Conservation (phyloP, 2,329 filamentous ascomycete genomes). For the Trichoderma polysporum region DNA sequence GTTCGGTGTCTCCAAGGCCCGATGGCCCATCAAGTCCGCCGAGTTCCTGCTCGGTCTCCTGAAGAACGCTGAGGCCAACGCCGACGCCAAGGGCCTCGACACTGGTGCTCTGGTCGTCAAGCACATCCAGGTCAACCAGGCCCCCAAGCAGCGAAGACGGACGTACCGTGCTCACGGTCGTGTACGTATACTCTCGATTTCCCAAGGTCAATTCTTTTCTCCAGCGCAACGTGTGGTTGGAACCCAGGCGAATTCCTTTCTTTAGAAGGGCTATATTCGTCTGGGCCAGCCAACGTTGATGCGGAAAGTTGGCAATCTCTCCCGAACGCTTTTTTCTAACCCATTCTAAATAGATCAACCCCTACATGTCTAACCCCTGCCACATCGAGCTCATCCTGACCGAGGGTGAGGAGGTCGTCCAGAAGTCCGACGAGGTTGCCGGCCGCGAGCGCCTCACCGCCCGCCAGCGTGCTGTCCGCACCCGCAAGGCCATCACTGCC, state of each 20-base stretch:
- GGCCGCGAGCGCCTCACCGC: slow-evolving; percentile 74
- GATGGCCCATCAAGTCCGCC: slow-evolving; percentile 99
- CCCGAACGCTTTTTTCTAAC: slow-evolving; percentile 29
- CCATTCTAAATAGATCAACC: slow-evolving; percentile 78
- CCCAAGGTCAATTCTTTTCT: neutral
- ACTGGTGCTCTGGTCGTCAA: slow-evolving; percentile 97
- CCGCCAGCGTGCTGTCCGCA: slow-evolving; percentile 81
- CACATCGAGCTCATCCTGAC: slow-evolving; percentile 99
- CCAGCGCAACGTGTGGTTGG: neutral
- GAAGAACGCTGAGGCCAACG: slow-evolving; percentile 96
- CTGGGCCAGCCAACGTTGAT: neutral
- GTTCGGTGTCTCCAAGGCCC: slow-evolving; percentile 95
- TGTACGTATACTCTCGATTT: slow-evolving; percentile 62
- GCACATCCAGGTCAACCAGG: slow-evolving; percentile 99
- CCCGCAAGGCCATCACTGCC: slow-evolving; percentile 64
- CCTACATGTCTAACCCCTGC: slow-evolving; percentile 99
- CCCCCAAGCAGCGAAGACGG: slow-evolving; percentile 97
- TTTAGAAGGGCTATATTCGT: neutral
- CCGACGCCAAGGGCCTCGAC: slow-evolving; percentile 95
- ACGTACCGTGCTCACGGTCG: slow-evolving; percentile 99
- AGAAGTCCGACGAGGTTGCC: slow-evolving; percentile 86
- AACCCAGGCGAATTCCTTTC: neutral
- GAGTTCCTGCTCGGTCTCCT: slow-evolving; percentile 96
- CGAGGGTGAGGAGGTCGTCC: slow-evolving; percentile 92
- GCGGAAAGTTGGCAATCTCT: neutral